A percentile compares a stretch with the other conserved stretches of the same genome.
Evolutionary conservation across 805 yeast genomes (phyloP).

Genomic region (Metschnikowia gruessii): DNA sequence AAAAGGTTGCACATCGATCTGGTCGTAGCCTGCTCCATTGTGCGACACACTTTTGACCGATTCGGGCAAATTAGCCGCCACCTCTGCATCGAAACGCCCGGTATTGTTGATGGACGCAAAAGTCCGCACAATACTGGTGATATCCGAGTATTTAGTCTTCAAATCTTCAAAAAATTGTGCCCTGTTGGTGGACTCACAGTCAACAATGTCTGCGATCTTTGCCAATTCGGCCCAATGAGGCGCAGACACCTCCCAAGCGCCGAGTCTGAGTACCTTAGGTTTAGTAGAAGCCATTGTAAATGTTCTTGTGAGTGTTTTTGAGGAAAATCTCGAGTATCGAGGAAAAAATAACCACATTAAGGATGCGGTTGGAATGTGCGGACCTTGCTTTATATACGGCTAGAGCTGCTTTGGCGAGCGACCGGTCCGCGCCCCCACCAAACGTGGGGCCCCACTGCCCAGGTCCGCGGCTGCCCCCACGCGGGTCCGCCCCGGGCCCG

Average conservation of each 20-base stretch:
- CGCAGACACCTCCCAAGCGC: slow-evolving; percentile 16
- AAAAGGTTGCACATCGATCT: slow-evolving; percentile 56
- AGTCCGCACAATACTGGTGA: slow-evolving; percentile 49
- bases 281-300: slow-evolving; percentile 11
- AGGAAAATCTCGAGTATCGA: not conserved
- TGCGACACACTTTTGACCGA: slow-evolving; percentile 54
- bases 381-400: too few relatives aligned
- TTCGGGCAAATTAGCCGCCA: slow-evolving; percentile 52
- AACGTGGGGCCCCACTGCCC: not conserved
- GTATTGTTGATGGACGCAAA: slow-evolving; percentile 50
- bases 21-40: slow-evolving; percentile 77
- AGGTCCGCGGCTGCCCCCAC: not conserved
- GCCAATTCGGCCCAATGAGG: slow-evolving; percentile 16
- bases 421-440: too few relatives aligned
- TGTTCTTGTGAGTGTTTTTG: not conserved
- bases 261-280: slow-evolving; percentile 21
- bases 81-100: slow-evolving; percentile 64
- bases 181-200: slow-evolving; percentile 34
- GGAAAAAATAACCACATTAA: not conserved
- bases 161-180: slow-evolving; percentile 44
- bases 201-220: slow-evolving; percentile 34
- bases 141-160: slow-evolving; percentile 42
- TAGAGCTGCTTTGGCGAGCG: not conserved
- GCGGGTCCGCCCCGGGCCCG: not conserved
- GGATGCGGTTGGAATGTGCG: too few relatives aligned